Evolutionary conservation across 2,329 filamentous ascomycete genomes (phyloP).

Genomic region (Colletotrichum higginsianum): DNA sequence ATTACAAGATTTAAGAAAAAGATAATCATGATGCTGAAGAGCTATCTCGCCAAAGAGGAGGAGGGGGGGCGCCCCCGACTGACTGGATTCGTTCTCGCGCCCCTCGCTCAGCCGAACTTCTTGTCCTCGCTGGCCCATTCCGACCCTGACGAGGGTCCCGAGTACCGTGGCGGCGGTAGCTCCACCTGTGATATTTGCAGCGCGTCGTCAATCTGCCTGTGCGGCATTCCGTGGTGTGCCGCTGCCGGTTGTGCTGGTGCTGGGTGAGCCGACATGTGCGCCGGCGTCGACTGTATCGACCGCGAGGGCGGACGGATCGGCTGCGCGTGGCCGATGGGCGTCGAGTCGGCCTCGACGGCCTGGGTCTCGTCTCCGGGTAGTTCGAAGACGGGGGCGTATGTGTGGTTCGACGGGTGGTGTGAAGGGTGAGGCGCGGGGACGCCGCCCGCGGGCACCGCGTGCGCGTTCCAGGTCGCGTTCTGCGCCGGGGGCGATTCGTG

Average conservation of each 20-base stretch:
- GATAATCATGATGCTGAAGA: conserved; percentile 39
- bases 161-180: conserved; percentile 37
- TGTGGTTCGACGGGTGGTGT: conserved; percentile 6
- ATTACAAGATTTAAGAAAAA: conserved; percentile 36
- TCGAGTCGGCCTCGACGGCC: conserved; percentile 39
- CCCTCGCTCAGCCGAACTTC: conserved; percentile 26
- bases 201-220: conserved; percentile 35
- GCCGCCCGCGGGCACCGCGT: conserved; percentile 1
- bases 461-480: conserved; percentile 30
- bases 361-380: conserved; percentile 34
- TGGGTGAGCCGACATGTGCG: conserved; percentile 5
- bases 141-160: conserved; percentile 17
- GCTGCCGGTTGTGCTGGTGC: conserved; percentile 18
- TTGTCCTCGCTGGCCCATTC: conserved; percentile 39
- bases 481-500: conserved; percentile 6
- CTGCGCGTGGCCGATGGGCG: conserved; percentile 26
- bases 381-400: conserved; percentile 33
- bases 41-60: conserved; percentile 26
- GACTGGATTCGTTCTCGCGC: no score
- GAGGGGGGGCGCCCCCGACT: no score
- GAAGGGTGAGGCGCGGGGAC: conserved; percentile 18
- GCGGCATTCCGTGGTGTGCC: conserved; percentile 24
- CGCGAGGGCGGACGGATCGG: conserved; percentile 17
- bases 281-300: conserved; percentile 35
- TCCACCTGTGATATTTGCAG: conserved; percentile 41